Evolutionary conservation across 1,139 yeast genomes (phyloP), one percentile per base, ranked within the genome.

Genomic region (Petasospora rhodanensis): DNA sequence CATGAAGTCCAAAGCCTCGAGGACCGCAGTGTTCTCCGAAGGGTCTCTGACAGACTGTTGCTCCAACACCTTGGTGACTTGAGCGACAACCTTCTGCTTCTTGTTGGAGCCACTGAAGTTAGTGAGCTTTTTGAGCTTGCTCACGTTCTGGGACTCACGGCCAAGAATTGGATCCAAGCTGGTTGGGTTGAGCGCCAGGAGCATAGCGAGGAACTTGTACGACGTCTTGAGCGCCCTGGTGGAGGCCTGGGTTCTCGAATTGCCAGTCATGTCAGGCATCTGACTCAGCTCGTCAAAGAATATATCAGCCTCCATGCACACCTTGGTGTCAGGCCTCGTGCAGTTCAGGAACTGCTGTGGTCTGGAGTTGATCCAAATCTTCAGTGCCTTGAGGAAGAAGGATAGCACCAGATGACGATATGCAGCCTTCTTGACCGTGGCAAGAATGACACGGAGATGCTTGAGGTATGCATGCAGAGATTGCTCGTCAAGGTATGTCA

Each of bases 361-460:
- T 45, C 80, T 62, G n/a, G 79, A 64, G 32, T 70, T 60, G 14
- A 73, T 60, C 73, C 84, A 83, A 40, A 68, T 66, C 43, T 68
- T 64, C 9, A 79, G 54, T 28, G 74, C 60, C 33, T 64, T 64
- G 17, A 77, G 58, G 38, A 72, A 63, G 45, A 73, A 79, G 14
- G 68, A 64, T 22, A 76, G 59, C 4, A 76, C 54, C 11, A 74
- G 59, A 46, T 70, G 73, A 40, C 68, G 70, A 68, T 84, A 82
- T 6, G 75, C 60, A 14, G 63, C 64, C 36, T 73, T 69, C 42
- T 64, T 68, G 18, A 75, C 61, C 18, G 59, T 51, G 4, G 66
- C 65, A 14, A 72, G 46, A 13, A 68, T 52, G 13, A 58, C 58
- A 45, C 62, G 58, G 26, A 72, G 52, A 33, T 68, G 65, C 15